Conservation (phyloP, 2,329 filamentous ascomycete species). For the Colletotrichum sp. region DNA sequence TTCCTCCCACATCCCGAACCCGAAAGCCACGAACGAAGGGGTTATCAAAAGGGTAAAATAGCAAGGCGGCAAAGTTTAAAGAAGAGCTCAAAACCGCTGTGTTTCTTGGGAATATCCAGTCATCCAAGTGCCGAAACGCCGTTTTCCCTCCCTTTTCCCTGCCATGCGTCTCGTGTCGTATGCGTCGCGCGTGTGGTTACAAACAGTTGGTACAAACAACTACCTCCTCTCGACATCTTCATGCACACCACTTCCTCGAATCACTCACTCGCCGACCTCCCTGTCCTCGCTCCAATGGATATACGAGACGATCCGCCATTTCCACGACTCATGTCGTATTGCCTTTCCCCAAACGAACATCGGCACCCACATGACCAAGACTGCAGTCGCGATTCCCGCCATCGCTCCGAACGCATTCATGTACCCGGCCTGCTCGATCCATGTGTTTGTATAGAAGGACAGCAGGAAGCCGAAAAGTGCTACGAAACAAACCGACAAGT, state of each 20-base stretch:
- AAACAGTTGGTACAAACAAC: neutral
- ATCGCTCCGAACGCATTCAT: constrained; percentile 57
- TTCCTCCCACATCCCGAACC: constrained; percentile 9
- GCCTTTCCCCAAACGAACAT: constrained; percentile 56
- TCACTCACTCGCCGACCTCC: constrained; percentile 55
- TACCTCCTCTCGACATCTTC: neutral
- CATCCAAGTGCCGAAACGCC: neutral
- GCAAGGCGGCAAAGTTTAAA: neutral
- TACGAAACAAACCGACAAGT: constrained; percentile 22
- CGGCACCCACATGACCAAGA: constrained; percentile 53
- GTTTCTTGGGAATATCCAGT: neutral
- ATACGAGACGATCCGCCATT: constrained; percentile 50
- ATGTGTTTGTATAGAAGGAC: constrained; percentile 65
- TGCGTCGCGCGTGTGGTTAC: neutral
- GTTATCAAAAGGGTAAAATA: neutral
- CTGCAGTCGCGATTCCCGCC: constrained; percentile 54
- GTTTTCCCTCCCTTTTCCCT: neutral
- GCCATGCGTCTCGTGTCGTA: neutral
- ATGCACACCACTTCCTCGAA: neutral
- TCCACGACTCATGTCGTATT: constrained; percentile 50
- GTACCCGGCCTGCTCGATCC: constrained; percentile 56
- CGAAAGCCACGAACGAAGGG: neutral
- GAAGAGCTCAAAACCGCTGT: neutral
- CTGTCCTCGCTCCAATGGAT: constrained; percentile 57
- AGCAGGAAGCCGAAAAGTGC: constrained; percentile 62